Evolutionary conservation across 148 eudicot species (phyloP), one percentile per base, ranked within the genome.

Genomic region (Persicaria tinctoria): DNA sequence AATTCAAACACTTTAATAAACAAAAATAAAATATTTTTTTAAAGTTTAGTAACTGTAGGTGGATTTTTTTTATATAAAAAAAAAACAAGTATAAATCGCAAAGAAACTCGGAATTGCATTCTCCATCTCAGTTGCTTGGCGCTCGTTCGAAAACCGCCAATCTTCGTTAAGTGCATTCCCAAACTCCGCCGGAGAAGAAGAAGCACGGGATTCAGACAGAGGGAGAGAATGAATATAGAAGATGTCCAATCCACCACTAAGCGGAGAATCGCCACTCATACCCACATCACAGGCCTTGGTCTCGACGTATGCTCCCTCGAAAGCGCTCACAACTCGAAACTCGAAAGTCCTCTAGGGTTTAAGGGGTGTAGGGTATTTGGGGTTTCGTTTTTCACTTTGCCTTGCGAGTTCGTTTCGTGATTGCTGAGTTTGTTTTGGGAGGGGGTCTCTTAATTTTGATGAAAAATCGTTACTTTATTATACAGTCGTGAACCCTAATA

Each of bases 251-350:
- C 99, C 1, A 91, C 97, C 11, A 87, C 88, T 0, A 95, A 95
- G 79, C 99, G 92, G 82, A 86, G 97, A 56, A 84, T 95, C 32
- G 97, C 99, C 16, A 92, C 97, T 55, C 97, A 95, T 69, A 95
- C 99, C 68, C 99, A 95, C 77, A 95, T 95, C 80, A 95, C 85
- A 90, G 99, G 93, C 78, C 97, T 95, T 51, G 99, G 99, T 64
- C 99, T 92, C 48, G 86, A 92, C 78, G 99, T 95, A 87, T 12
- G 7, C 3, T 20, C 45, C 44, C 46, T 69, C 56, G 53, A 12
- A 32, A 32, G 41, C 3, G 41, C 41, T 32, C 41, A 23, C 27
- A 0, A 23, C 27, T 23, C 27, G 27, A 23, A 23, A 23, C 27
- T 23, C 27, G 53, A 12, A 32, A 32, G 41, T 32, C 3, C 41